Evolutionary conservation across 805 yeast genomes (phyloP).

Genomic region (Candida chilensis): DNA sequence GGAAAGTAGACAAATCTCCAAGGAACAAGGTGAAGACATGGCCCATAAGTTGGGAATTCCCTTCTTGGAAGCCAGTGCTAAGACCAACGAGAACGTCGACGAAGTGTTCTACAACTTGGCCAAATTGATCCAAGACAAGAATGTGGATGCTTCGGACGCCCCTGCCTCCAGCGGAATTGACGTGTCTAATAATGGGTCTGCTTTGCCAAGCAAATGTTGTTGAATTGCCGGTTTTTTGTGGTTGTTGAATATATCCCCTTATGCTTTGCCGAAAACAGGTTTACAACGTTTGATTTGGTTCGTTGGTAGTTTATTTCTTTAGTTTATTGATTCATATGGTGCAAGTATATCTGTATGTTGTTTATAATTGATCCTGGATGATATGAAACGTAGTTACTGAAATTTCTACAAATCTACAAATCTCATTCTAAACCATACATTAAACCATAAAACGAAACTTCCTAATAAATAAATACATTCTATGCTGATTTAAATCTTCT

Average conservation of each 20-base stretch:
- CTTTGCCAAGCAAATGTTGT: conserved; percentile 28
- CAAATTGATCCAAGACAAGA: conserved; percentile 74
- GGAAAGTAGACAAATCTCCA: conserved; percentile 76
- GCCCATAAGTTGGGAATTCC: conserved; percentile 85
- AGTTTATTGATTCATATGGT: too few relatives aligned
- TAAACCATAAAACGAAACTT: too few relatives aligned
- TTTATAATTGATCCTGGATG: too few relatives aligned
- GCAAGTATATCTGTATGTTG: too few relatives aligned
- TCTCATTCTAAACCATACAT: too few relatives aligned
- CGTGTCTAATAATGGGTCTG: conserved; percentile 20
- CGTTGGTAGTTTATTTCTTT: too few relatives aligned
- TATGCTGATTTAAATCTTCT: conserved; percentile 46
- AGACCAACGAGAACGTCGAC: conserved; percentile 86
- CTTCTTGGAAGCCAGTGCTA: conserved; percentile 94
- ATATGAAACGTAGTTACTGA: too few relatives aligned
- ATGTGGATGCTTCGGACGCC: conserved; percentile 29
- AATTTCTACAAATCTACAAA: too few relatives aligned
- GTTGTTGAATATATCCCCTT: too few relatives aligned
- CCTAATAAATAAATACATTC: too few relatives aligned
- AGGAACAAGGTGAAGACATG: conserved; percentile 84
- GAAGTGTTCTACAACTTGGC: conserved; percentile 89
- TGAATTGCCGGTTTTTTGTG: conserved; percentile 5
- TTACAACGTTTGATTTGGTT: too few relatives aligned
- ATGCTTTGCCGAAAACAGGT: too few relatives aligned
- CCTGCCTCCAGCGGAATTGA: conserved; percentile 21